Percentiles rank a stretch among this genome's conserved stretches.
phyloP scores from a whole-genome alignment of 2,329 filamentous ascomycete species.

The Xylariaceae sp. region DNA sequence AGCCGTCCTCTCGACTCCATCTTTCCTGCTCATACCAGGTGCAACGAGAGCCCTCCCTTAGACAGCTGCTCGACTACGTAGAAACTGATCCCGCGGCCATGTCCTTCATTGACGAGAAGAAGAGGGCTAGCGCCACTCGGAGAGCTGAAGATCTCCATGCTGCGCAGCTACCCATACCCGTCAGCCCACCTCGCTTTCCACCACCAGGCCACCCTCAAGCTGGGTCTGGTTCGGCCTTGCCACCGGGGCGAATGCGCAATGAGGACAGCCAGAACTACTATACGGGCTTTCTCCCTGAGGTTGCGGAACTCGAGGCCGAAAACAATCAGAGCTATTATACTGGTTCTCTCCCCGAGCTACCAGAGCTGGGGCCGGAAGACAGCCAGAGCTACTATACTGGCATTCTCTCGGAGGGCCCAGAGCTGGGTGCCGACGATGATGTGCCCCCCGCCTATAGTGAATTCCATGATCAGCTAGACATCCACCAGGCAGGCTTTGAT shows the following conservation, averaged over 20 bases:
- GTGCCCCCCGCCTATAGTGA: conserved; percentile 58
- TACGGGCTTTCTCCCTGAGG: conserved; percentile 27
- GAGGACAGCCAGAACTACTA: conserved; percentile 35
- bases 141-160: conserved; percentile 1
- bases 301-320: conserved; percentile 39
- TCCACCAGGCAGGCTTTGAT: conserved; percentile 59
- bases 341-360: no score
- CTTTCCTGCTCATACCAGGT: neutral
- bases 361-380: no score
- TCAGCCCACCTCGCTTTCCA: neutral
- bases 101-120: conserved; percentile 13
- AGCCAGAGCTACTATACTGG: conserved; percentile 31
- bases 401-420: conserved; percentile 35
- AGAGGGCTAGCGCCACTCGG: neutral
- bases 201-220: neutral
- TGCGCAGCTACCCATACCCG: conserved; percentile 11
- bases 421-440: conserved; percentile 40
- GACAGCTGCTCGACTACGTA: neutral
- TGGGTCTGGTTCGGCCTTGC: no score
- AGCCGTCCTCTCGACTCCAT: neutral
- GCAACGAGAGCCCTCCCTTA: neutral
- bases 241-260: conserved; percentile 31
- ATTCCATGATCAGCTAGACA: conserved; percentile 50
- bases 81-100: conserved; percentile 2
- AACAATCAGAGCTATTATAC: conserved; percentile 29